Evolutionary conservation across 2,329 filamentous ascomycete genomes (phyloP).

Genomic region (Elsinoe perseae): DNA sequence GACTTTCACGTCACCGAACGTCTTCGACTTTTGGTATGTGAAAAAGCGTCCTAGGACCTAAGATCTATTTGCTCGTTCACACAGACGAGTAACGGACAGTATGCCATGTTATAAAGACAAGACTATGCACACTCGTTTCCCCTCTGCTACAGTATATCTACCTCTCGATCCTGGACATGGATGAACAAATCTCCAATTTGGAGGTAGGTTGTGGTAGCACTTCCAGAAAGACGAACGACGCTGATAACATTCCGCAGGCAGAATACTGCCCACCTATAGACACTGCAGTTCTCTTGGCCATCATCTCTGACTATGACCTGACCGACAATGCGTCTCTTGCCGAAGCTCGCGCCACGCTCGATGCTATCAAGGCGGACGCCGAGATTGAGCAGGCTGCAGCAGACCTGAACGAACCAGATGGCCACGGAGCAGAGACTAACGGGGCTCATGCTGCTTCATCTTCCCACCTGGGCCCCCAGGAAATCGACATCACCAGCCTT

Average conservation of each 20-base stretch:
- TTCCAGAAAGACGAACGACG: not conserved
- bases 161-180: conserved; percentile 17
- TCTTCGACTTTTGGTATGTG: not conserved
- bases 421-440: conserved; percentile 40
- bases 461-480: conserved; percentile 31
- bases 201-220: conserved; percentile 15
- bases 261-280: conserved; percentile 70
- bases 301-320: conserved; percentile 66
- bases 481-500: conserved; percentile 45
- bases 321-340: conserved; percentile 44
- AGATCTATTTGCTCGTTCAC: not conserved
- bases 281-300: conserved; percentile 66
- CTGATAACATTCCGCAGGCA: conserved; percentile 41
- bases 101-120: conserved; percentile 16
- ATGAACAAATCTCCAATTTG: conserved; percentile 17
- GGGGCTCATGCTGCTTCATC: conserved; percentile 22
- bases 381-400: conserved; percentile 56
- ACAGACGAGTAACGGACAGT: not conserved
- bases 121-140: not conserved
- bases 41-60: not conserved
- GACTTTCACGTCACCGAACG: conserved; percentile 11
- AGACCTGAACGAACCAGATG: conserved; percentile 69
- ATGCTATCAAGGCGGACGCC: conserved; percentile 58
- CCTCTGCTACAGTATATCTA: not conserved
- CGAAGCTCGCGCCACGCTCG: conserved; percentile 52